Evolutionary conservation across 495 filamentous ascomycete species (phyloP).

Genomic region (Penicillium verhagenii): DNA sequence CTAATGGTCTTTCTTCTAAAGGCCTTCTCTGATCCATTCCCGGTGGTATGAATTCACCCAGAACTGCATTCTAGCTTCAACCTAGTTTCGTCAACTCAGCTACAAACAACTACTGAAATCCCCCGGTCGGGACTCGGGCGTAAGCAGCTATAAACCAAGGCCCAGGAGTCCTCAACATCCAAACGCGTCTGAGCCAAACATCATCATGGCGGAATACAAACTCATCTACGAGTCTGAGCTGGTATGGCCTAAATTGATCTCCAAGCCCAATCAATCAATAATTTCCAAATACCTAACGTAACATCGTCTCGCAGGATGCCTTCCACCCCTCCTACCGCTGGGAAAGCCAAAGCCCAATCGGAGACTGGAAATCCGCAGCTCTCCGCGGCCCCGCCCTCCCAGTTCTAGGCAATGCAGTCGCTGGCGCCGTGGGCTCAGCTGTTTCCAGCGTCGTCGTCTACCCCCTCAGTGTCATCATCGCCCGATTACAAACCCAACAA

Average conservation of each 20-base stretch:
- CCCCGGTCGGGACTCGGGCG: constrained; percentile 1
- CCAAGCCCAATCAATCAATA: neutral
- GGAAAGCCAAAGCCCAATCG: constrained; percentile 33
- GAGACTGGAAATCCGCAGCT: constrained; percentile 36
- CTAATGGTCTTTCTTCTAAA: neutral
- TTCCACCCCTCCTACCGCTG: constrained; percentile 52
- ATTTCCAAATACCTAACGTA: neutral
- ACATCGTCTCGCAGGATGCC: constrained; percentile 39
- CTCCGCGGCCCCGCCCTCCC: constrained; percentile 61
- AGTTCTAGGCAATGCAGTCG: constrained; percentile 81
- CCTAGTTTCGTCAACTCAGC: neutral
- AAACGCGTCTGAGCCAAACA: neutral
- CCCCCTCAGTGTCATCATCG: constrained; percentile 82
- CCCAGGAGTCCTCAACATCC: neutral
- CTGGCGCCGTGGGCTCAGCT: constrained; percentile 75
- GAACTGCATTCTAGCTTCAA: neutral
- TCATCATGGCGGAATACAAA: constrained; percentile 34
- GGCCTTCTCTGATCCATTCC: neutral
- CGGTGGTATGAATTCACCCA: neutral
- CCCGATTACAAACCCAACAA: constrained; percentile 81
- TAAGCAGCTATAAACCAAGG: neutral
- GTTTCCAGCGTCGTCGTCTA: constrained; percentile 79
- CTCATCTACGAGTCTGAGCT: constrained; percentile 34
- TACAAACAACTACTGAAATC: constrained; percentile 3
- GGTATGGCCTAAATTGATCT: constrained; percentile 15